phyloP scores from a whole-genome alignment of 1,284 basidiomycete species.

The Meira nashicola region DNA sequence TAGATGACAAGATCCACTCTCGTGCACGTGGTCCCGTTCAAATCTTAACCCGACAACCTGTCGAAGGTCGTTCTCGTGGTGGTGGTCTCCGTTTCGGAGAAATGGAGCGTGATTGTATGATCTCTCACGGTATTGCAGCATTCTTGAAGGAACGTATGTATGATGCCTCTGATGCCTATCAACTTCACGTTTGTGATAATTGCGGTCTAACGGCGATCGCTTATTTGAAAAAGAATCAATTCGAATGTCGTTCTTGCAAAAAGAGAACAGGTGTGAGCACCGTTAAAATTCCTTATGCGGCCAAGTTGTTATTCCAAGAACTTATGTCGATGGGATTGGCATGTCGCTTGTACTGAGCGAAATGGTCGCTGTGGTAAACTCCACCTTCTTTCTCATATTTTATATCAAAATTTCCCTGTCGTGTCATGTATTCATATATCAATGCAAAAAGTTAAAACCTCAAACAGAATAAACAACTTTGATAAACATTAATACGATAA shows the following conservation, averaged over 20 bases:
- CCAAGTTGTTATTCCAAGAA: constrained; percentile 79
- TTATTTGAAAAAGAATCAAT: constrained; percentile 49
- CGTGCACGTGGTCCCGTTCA: constrained; percentile 94
- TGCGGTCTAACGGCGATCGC: constrained; percentile 49
- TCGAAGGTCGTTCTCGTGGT: constrained; percentile 97
- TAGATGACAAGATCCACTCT: constrained; percentile 99
- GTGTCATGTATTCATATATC: neutral
- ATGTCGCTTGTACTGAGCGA: constrained; percentile 37
- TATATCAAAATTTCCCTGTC: neutral
- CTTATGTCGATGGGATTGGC: constrained; percentile 56
- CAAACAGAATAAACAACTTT: too few species aligned
- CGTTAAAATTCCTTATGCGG: constrained; percentile 55
- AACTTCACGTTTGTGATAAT: constrained; percentile 49
- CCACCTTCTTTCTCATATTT: neutral
- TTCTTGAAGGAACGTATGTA: constrained; percentile 64
- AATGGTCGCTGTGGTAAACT: neutral
- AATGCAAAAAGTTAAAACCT: too few species aligned
- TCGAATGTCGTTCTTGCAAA: constrained; percentile 49
- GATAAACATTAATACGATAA: neutral
- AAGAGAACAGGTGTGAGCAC: constrained; percentile 50
- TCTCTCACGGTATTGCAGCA: constrained; percentile 95
- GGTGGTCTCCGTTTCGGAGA: constrained; percentile 99
- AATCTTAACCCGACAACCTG: constrained; percentile 93
- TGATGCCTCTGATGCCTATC: constrained; percentile 49
- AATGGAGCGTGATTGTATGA: constrained; percentile 99